These are phyloP conservation scores for Heterobasidion irregulare DNA, from an alignment of 1,284 basidiomycete genomes.

Conservation along the genomic window DNA sequence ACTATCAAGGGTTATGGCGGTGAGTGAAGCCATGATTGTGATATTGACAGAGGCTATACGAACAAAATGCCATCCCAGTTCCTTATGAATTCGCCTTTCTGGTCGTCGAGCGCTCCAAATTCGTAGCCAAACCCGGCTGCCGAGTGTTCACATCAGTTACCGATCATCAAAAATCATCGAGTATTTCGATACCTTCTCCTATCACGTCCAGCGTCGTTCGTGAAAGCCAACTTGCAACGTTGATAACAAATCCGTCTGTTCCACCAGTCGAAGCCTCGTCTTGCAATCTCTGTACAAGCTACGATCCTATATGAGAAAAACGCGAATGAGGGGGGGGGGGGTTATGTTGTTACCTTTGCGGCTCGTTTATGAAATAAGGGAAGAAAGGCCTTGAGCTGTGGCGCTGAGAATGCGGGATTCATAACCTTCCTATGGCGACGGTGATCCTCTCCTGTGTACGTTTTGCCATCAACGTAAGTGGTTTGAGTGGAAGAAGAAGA, in stretches of 20 bases:
- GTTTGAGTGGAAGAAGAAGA: neutral
- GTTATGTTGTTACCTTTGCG: conserved; percentile 2
- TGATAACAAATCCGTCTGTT: conserved; percentile 3
- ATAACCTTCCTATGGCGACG: conserved; percentile 21
- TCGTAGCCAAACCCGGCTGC: conserved; percentile 18
- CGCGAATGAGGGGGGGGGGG: neutral
- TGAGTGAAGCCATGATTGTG: neutral
- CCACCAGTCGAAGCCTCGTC: conserved; percentile 4
- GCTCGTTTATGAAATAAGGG: conserved; percentile 12
- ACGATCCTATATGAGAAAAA: neutral
- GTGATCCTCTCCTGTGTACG: conserved; percentile 13
- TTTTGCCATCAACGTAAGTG: too few relatives aligned
- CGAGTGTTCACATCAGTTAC: neutral
- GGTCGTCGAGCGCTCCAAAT: conserved; percentile 13
- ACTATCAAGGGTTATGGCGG: neutral
- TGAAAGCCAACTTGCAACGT: conserved; percentile 13
- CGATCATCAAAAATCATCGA: too few relatives aligned
- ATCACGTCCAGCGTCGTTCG: conserved; percentile 16
- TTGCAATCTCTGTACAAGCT: conserved; percentile 14
- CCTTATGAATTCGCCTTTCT: neutral
- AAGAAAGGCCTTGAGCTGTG: conserved; percentile 14
- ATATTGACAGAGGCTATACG: conserved; percentile 4
- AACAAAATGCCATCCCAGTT: conserved; percentile 14
- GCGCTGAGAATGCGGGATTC: conserved; percentile 18
- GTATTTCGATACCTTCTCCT: conserved; percentile 6